These are phyloP conservation scores for Lathyrus tuberosus DNA, from an alignment of 306 rosid genomes.

Conservation along the genomic window DNA sequence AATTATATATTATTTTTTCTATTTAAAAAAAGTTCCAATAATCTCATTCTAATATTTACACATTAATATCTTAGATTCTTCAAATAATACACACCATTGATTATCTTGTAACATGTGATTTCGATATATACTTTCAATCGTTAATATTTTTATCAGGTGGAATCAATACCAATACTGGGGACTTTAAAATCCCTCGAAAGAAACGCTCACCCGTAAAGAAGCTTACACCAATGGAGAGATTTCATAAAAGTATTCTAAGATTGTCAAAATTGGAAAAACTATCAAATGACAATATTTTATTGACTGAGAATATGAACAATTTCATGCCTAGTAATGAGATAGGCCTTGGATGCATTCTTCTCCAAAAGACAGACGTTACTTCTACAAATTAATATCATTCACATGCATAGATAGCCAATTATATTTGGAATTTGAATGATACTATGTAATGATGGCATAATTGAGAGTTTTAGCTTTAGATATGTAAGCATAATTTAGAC, in stretches of 20 bases:
- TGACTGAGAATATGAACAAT: neutral
- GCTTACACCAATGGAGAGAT: neutral
- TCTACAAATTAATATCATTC: neutral
- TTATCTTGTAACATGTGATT: neutral
- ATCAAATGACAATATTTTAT: neutral
- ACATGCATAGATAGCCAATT: neutral
- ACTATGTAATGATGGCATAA: too few species aligned
- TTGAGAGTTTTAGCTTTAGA: too few species aligned
- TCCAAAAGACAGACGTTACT: neutral
- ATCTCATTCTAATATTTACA: too few species aligned
- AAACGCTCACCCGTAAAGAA: neutral
- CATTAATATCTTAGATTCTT: too few species aligned
- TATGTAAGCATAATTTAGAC: too few species aligned
- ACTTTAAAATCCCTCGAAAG: neutral
- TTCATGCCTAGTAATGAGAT: slow-evolving; percentile 28
- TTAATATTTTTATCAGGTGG: slow-evolving; percentile 1
- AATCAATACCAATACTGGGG: neutral
- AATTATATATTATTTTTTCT: too few species aligned
- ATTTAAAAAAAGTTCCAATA: too few species aligned
- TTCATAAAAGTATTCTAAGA: neutral
- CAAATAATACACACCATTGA: too few species aligned
- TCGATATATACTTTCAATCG: neutral
- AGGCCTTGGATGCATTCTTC: slow-evolving; percentile 34
- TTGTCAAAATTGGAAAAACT: neutral
- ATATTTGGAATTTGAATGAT: neutral